Conservation (phyloP, 495 filamentous ascomycete species). For the Margaritispora aquatica region DNA sequence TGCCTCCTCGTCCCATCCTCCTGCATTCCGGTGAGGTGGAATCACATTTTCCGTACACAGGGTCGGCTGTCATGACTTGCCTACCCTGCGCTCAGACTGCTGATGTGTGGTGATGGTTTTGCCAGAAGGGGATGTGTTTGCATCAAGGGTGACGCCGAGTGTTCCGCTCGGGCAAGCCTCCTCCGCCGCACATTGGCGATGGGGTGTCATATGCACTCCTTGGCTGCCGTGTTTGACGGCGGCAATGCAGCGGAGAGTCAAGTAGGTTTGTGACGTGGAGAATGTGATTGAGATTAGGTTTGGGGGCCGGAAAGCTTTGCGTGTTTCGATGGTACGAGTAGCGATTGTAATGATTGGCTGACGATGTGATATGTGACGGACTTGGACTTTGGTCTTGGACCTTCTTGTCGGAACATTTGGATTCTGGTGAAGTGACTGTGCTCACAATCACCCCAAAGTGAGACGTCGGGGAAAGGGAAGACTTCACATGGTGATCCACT, state of each 20-base stretch:
- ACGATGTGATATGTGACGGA: neutral
- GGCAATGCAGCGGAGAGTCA: neutral
- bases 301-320: conserved; percentile 1
- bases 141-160: no score
- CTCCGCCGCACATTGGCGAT: neutral
- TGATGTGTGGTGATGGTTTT: no score
- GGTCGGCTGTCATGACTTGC: neutral
- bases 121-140: no score
- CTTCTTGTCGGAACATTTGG: neutral
- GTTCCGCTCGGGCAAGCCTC: conserved; percentile 1
- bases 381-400: neutral
- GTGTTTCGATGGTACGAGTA: no score
- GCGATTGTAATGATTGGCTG: no score
- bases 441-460: no score
- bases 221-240: conserved; percentile 5
- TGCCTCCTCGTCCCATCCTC: neutral
- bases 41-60: neutral
- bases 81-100: no score
- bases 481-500: no score
- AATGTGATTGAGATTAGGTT: neutral
- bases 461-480: no score
- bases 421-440: no score
- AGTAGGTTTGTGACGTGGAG: neutral
- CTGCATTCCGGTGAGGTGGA: neutral
- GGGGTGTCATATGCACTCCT: neutral